Conservation (phyloP, 2,329 filamentous ascomycete species). For the Phaeosphaeriaceae sp. region DNA sequence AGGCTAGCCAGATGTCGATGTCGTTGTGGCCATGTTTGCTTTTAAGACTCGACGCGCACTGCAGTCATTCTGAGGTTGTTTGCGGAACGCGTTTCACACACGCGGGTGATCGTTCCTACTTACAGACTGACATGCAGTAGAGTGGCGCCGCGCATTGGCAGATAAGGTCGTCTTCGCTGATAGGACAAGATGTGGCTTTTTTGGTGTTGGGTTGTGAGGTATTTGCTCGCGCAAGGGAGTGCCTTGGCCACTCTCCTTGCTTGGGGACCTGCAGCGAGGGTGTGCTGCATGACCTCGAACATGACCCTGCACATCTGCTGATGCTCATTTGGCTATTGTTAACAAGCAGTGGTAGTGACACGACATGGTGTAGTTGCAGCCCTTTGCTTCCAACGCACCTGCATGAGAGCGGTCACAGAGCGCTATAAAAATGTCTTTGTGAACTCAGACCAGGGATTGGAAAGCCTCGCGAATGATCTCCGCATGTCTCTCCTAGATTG, state of each 20-base stretch:
- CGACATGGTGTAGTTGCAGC: neutral
- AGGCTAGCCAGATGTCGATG: neutral
- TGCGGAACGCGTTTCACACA: conserved; percentile 1
- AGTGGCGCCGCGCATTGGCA: neutral
- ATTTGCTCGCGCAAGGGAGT: neutral
- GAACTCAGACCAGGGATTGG: neutral
- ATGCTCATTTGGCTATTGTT: neutral
- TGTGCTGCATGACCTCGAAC: neutral
- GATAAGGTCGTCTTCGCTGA: neutral
- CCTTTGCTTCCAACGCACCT: neutral
- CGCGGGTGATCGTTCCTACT: neutral
- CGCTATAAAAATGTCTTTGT: neutral
- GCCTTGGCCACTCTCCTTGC: neutral
- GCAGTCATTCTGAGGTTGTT: neutral
- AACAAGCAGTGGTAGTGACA: neutral
- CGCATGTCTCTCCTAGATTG: neutral
- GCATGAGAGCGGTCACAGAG: neutral
- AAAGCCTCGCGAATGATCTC: neutral
- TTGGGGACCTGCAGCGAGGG: neutral
- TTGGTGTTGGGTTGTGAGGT: neutral
- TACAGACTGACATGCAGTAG: neutral
- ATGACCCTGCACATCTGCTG: neutral
- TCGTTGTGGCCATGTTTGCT: conserved; percentile 2
- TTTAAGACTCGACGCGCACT: neutral
- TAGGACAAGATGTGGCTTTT: neutral